A percentile compares a stretch with the other conserved stretches of the same genome.
Conservation (phyloP, 768 basidiomycete genomes). For the Sporobolomyces roseus region DNA sequence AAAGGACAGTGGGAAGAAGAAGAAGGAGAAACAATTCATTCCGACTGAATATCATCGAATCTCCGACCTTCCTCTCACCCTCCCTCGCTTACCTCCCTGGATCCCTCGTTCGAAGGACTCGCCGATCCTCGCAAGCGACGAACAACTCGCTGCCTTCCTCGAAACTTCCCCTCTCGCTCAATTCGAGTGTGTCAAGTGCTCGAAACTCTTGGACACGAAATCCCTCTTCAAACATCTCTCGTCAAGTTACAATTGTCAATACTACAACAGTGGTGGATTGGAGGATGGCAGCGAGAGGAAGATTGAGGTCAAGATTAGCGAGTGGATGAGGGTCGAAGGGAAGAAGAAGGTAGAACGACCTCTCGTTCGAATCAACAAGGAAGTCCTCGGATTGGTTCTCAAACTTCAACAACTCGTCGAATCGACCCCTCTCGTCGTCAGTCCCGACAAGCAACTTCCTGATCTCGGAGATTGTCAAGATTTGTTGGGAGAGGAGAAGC, state of each 20-base stretch:
- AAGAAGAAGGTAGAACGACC: not conserved
- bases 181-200: not conserved
- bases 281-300: not conserved
- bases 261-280: too few species aligned
- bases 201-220: too few species aligned
- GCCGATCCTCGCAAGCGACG: constrained; percentile 17
- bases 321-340: constrained; percentile 3
- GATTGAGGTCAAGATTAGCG: not conserved
- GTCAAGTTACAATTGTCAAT: not conserved
- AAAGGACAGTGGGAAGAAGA: too few species aligned
- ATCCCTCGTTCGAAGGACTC: constrained; percentile 2
- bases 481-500: too few species aligned
- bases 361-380: not conserved
- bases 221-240: not conserved
- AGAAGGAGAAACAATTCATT: not conserved
- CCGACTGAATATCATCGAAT: not conserved
- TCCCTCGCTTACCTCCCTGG: constrained; percentile 23
- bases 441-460: not conserved
- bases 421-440: not conserved
- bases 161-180: not conserved
- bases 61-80: not conserved
- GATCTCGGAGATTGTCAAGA: not conserved
- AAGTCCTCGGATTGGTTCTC: not conserved
- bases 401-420: not conserved
- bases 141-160: constrained; percentile 19